Evolutionary conservation across 345 rosid species (phyloP).

Genomic region (Salix caprea): DNA sequence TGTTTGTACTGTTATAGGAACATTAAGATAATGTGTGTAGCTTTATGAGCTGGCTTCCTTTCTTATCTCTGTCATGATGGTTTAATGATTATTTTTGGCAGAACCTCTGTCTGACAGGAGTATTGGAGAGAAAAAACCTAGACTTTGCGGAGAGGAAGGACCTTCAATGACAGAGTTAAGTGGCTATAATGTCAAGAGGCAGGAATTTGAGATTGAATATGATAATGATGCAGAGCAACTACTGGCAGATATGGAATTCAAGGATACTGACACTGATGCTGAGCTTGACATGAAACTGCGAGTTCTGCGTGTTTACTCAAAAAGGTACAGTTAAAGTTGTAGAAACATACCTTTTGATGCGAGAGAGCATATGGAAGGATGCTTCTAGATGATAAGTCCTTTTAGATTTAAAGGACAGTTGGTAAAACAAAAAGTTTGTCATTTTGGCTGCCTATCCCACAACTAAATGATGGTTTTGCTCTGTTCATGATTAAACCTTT

Average conservation of each 20-base stretch:
- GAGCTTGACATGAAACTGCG: conserved; percentile 75
- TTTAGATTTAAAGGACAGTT: not conserved
- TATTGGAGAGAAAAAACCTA: conserved; percentile 80
- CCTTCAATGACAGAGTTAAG: conserved; percentile 69
- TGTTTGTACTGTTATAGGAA: not conserved
- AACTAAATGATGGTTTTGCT: not conserved
- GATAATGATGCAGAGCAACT: conserved; percentile 95
- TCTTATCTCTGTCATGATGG: not conserved
- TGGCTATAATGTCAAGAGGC: conserved; percentile 87
- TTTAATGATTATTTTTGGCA: conserved; percentile 24
- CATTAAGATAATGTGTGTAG: not conserved
- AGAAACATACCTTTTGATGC: not conserved
- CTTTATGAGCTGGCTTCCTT: not conserved
- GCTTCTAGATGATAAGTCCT: not conserved
- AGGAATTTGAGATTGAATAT: conserved; percentile 90
- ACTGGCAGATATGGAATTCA: conserved; percentile 93
- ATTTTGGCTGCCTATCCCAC: not conserved
- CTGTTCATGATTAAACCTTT: not conserved
- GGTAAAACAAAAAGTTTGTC: not conserved
- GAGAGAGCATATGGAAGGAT: not conserved
- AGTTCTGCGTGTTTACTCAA: conserved; percentile 74
- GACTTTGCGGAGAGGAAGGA: conserved; percentile 61
- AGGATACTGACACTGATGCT: conserved; percentile 64
- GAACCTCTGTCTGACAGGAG: conserved; percentile 76
- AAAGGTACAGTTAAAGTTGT: conserved; percentile 41